Percentiles rank a stretch among this genome's conserved stretches.
Conservation (phyloP, 2,329 filamentous ascomycete genomes). For the Nothomitra cinnamomea region DNA sequence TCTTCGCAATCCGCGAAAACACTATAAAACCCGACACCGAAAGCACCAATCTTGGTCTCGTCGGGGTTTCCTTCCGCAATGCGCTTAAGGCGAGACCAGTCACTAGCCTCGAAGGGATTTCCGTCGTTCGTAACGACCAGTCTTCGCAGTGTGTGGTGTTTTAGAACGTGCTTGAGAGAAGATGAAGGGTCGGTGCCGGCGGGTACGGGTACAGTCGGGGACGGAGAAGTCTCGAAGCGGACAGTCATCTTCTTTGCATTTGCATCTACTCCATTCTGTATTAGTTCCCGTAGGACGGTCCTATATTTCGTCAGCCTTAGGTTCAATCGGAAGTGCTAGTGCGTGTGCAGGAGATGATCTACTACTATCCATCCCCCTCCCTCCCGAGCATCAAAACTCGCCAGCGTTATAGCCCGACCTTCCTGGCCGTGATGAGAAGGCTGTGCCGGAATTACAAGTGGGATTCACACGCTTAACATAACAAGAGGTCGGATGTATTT, state of each 20-base stretch:
- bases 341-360: no score
- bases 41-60: constrained; percentile 97
- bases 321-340: no score
- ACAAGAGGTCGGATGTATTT: no score
- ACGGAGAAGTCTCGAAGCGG: constrained; percentile 82
- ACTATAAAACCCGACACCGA: constrained; percentile 96
- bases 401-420: no score
- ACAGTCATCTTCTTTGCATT: constrained; percentile 79
- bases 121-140: constrained; percentile 91
- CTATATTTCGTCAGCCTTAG: constrained; percentile 14
- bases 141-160: constrained; percentile 71
- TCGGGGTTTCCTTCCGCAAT: constrained; percentile 99
- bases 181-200: constrained; percentile 48
- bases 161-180: constrained; percentile 63
- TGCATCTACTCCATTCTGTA: constrained; percentile 97
- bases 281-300: constrained; percentile 69
- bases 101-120: constrained; percentile 68
- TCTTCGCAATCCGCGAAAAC: constrained; percentile 98
- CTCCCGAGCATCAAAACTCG: no score
- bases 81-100: constrained; percentile 85
- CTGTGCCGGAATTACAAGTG: no score
- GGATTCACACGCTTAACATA: no score
- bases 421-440: no score
- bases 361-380: no score
- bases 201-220: constrained; percentile 55